Evolutionary conservation across 2,329 filamentous ascomycete genomes (phyloP), one percentile per base, ranked within the genome.

Genomic region (Neofusicoccum cordaticola): DNA sequence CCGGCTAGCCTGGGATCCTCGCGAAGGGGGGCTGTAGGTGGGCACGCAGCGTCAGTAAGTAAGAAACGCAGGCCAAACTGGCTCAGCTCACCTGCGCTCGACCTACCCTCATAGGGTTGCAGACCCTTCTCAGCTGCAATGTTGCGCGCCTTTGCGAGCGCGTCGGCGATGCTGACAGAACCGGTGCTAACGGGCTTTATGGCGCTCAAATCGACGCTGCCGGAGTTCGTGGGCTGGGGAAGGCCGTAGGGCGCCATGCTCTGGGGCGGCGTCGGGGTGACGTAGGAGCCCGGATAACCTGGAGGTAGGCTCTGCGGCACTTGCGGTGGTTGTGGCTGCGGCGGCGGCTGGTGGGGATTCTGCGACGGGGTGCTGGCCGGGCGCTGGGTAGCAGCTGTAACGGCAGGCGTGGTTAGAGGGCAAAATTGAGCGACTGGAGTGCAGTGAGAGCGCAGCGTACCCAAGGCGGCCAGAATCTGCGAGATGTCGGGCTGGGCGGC

Each of bases 141-240:
- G 47, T 89, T 90, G 75, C 91, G 90, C 52, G 92, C 92, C 75
- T 93, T 92, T 44, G 92, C 91, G 71, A 96, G 89, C 56, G 92
- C 90, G 75, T 96, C 92, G 65, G 90, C 86, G 68, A 96, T 89
- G 77, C 89, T 94, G 70, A 96, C 89, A 19, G 90, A 92, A 65
- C 92, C 92, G 35, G 90, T 91, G 74, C 85, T 92, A 63, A 90
- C 85, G 4, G 92, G 92, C 71, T 90, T 90, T 73, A 95, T 91
- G 63, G 86, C 84, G 78, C 89, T 93, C 61, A 96, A 79, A 73
- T 96, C 92, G 67, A 96, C 82, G 70, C 86, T 93, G 58, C 92
- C 92, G 66, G 90, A 90, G 64, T 84, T 85, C 5, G 89, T 86
- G 2, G 91, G 90, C 69, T 88, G 88, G 2, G 90, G 90, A 35